Conservation (phyloP, 192 early-diverging fungal species). For the Geranomyces michiganensis region DNA sequence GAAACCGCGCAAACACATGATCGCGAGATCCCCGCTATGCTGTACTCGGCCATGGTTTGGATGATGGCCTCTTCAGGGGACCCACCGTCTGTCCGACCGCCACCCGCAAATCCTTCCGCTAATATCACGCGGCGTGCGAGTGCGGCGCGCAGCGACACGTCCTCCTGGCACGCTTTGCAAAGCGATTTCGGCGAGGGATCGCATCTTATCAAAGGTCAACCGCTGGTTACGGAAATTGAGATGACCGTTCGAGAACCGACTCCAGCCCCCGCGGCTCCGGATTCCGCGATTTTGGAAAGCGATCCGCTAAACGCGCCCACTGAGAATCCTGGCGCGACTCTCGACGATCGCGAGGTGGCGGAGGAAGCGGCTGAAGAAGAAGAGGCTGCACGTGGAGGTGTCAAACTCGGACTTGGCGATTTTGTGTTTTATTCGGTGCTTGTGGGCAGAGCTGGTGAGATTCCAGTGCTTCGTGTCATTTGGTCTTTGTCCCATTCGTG, state of each 20-base stretch:
- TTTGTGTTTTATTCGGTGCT: conserved; percentile 91
- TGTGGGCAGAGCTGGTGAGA: conserved; percentile 71
- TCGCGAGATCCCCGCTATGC: conserved; percentile 74
- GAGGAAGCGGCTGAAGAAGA: conserved; percentile 38
- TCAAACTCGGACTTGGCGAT: conserved; percentile 87
- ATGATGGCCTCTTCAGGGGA: conserved; percentile 60
- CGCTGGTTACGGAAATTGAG: background rate
- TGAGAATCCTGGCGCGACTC: background rate
- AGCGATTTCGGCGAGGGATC: conserved; percentile 26
- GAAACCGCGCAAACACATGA: conserved; percentile 74
- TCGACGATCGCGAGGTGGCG: conserved; percentile 1
- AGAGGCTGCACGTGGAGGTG: conserved; percentile 61
- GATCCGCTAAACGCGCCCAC: background rate
- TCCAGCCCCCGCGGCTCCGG: background rate
- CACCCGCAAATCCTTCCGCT: background rate
- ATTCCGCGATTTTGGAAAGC: background rate
- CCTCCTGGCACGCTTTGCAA: background rate
- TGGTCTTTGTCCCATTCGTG: too few species aligned
- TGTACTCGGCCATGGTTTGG: conserved; percentile 74
- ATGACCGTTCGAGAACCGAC: background rate
- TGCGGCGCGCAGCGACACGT: background rate
- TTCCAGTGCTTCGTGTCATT: background rate
- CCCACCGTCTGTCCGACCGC: background rate
- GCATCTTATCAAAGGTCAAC: background rate
- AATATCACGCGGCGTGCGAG: background rate